Conservation (phyloP, 768 basidiomycete species). For the Gelatoporia subvermispora region DNA sequence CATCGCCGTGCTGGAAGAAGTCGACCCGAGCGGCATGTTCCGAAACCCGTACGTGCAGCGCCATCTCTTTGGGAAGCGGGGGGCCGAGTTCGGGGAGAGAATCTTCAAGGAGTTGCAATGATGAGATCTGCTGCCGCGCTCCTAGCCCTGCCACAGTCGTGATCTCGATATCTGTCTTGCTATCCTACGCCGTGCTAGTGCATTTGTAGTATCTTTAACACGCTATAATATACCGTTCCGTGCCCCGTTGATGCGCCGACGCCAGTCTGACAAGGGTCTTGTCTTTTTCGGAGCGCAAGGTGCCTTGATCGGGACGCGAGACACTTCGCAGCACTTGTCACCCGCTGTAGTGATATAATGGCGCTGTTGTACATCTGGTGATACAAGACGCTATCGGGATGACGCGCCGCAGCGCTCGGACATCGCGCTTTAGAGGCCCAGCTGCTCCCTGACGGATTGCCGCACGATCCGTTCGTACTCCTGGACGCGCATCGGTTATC, state of each 20-base stretch:
- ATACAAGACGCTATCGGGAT: neutral
- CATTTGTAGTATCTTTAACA: no score
- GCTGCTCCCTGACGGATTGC: slow-evolving; percentile 77
- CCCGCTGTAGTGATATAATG: neutral
- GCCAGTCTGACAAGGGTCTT: no score
- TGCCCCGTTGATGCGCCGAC: no score
- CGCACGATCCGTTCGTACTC: slow-evolving; percentile 89
- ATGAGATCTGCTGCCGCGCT: neutral
- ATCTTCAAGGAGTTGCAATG: slow-evolving; percentile 40
- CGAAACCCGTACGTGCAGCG: slow-evolving; percentile 86
- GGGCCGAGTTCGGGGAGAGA: slow-evolving; percentile 33
- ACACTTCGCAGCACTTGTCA: no score
- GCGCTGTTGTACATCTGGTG: neutral
- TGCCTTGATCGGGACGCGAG: no score
- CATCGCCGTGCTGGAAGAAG: slow-evolving; percentile 52
- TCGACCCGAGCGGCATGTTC: slow-evolving; percentile 76
- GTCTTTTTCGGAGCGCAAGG: no score
- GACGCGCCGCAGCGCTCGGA: neutral
- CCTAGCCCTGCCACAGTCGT: no score
- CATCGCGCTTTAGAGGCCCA: slow-evolving; percentile 54
- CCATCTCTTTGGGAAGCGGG: slow-evolving; percentile 69
- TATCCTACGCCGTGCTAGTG: no score
- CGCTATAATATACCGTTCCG: no score
- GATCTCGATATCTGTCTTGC: no score
- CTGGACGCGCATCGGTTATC: slow-evolving; percentile 20